Evolutionary conservation across 2,329 filamentous ascomycete species (phyloP).

Genomic region (Cladophialophora exuberans): DNA sequence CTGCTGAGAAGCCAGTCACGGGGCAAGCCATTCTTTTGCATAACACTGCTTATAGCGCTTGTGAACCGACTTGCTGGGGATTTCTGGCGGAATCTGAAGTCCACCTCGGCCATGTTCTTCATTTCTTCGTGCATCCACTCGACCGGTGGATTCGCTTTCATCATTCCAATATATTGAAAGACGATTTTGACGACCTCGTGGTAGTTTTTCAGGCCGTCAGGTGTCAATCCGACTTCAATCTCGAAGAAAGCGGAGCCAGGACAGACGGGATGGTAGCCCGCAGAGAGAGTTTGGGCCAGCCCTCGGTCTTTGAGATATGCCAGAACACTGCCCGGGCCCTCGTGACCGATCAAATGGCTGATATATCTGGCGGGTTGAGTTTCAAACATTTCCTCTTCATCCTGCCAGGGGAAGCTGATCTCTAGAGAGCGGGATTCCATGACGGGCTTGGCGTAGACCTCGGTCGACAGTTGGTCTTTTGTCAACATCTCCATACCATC

Average conservation of each 20-base stretch:
- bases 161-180: constrained; percentile 88
- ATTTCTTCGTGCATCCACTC: constrained; percentile 95
- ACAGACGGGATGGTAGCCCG: constrained; percentile 75
- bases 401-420: constrained; percentile 80
- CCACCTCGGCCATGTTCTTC: constrained; percentile 85
- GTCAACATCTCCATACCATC: constrained; percentile 61
- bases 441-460: constrained; percentile 87
- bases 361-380: constrained; percentile 84
- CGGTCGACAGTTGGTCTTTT: constrained; percentile 64
- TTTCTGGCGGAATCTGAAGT: constrained; percentile 95
- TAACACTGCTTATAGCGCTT: constrained; percentile 78
- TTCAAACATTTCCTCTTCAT: constrained; percentile 79
- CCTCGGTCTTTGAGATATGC: constrained; percentile 87
- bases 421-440: constrained; percentile 83
- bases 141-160: constrained; percentile 77
- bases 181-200: constrained; percentile 79
- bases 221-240: constrained; percentile 76
- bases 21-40: constrained; percentile 82
- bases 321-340: constrained; percentile 89
- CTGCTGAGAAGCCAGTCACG: constrained; percentile 87
- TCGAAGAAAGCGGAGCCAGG: constrained; percentile 81
- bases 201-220: constrained; percentile 82
- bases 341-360: constrained; percentile 86
- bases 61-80: constrained; percentile 86
- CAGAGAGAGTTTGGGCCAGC: constrained; percentile 82